phyloP scores from a whole-genome alignment of 495 filamentous ascomycete species.

The Daldinia concentrica region DNA sequence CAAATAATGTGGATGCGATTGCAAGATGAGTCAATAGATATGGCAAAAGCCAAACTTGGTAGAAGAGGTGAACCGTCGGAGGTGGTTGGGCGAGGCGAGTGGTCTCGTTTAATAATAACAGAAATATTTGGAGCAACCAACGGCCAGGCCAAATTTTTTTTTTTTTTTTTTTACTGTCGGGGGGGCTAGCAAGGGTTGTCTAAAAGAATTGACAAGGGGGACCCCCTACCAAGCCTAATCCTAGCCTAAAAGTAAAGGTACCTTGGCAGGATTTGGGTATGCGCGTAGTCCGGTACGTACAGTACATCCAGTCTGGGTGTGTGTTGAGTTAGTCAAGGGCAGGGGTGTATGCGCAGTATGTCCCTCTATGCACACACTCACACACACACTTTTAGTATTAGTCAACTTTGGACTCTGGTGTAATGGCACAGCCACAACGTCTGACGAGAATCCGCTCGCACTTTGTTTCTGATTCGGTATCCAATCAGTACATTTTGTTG shows the following conservation, averaged over 20 bases:
- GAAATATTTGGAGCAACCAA: slow-evolving; percentile 38
- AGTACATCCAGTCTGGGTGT: slow-evolving; percentile 20
- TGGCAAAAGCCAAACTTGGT: slow-evolving; percentile 48
- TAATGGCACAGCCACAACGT: slow-evolving; percentile 45
- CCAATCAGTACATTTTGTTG: slow-evolving; percentile 29
- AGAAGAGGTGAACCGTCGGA: slow-evolving; percentile 28
- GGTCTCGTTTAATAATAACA: slow-evolving; percentile 45
- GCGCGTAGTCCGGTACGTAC: slow-evolving; percentile 21
- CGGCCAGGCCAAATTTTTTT: slow-evolving; percentile 32
- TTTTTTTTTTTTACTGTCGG: slow-evolving; percentile 32
- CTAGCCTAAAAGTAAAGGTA: slow-evolving; percentile 42
- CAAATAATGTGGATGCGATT: slow-evolving; percentile 35
- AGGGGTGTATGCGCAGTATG: slow-evolving; percentile 32
- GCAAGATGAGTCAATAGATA: slow-evolving; percentile 44
- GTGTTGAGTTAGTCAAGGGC: slow-evolving; percentile 27
- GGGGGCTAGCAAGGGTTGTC: slow-evolving; percentile 26
- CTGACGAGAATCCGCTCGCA: slow-evolving; percentile 44
- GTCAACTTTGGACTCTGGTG: slow-evolving; percentile 21
- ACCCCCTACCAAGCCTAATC: slow-evolving; percentile 35
- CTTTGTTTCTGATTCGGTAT: slow-evolving; percentile 43
- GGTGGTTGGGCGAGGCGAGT: slow-evolving; percentile 46
- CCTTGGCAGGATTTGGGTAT: slow-evolving; percentile 33
- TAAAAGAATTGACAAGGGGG: slow-evolving; percentile 19
- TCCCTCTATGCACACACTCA: neutral
- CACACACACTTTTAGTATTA: slow-evolving; percentile 19